Percentiles rank a stretch among this genome's conserved stretches.
Evolutionary conservation across 78 protist genomes (phyloP).

Genomic region (slime mould (Dictyostelium discoideum)): DNA sequence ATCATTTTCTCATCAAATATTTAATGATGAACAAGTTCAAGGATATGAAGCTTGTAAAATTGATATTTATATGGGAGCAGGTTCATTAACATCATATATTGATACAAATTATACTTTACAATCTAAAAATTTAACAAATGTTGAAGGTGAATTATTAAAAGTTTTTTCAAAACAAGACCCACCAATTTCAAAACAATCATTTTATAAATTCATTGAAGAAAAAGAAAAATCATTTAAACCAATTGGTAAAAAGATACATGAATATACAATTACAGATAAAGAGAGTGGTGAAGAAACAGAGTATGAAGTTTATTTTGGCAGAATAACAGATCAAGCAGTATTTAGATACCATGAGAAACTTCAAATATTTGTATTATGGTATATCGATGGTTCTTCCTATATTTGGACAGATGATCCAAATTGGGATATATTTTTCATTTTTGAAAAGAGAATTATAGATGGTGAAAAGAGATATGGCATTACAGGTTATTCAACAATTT

Average conservation of each 20-base stretch:
- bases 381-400: constrained; percentile 56
- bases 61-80: constrained; percentile 53
- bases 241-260: constrained; percentile 35
- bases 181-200: constrained; percentile 15
- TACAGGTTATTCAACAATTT: constrained; percentile 48
- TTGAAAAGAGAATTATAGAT: constrained; percentile 41
- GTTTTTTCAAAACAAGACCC: constrained; percentile 52
- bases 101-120: constrained; percentile 61
- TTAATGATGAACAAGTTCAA: constrained; percentile 26
- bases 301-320: constrained; percentile 62
- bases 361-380: constrained; percentile 62
- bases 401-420: constrained; percentile 34
- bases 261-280: constrained; percentile 25
- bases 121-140: constrained; percentile 49
- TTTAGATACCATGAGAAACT: constrained; percentile 49
- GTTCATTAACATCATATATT: constrained; percentile 10
- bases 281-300: constrained; percentile 46
- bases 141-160: constrained; percentile 24
- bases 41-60: constrained; percentile 62
- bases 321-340: constrained; percentile 25
- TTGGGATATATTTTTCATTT: constrained; percentile 60
- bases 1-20: constrained; percentile 53
- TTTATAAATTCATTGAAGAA: constrained; percentile 44
- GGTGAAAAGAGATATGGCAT: constrained; percentile 60
- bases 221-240: constrained; percentile 50